These are phyloP conservation scores for Euphrasia confusa DNA, from an alignment of 257 asterid genomes.

Conservation along the genomic window DNA sequence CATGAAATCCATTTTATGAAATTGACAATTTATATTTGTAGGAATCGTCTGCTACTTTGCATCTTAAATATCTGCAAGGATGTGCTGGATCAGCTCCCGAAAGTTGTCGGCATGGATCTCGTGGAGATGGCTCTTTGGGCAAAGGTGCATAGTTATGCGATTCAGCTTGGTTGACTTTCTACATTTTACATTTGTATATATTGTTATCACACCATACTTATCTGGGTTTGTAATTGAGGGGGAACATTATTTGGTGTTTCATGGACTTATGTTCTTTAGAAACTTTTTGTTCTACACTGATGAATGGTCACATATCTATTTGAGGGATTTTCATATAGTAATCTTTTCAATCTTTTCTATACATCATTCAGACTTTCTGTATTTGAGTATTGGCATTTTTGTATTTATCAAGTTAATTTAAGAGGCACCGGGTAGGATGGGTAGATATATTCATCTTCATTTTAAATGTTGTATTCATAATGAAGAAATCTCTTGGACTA, in stretches of 20 bases:
- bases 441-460: conserved; percentile 9
- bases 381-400: not conserved
- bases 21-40: conserved; percentile 29
- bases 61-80: conserved; percentile 84
- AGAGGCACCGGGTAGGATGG: not conserved
- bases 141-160: conserved; percentile 49
- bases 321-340: conserved; percentile 6
- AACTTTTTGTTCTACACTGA: not conserved
- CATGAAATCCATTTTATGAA: conserved; percentile 14
- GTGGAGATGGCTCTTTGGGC: conserved; percentile 99
- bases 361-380: conserved; percentile 12
- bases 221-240: conserved; percentile 11
- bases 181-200: not conserved
- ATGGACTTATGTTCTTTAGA: not conserved
- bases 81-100: conserved; percentile 74
- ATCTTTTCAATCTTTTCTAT: not conserved
- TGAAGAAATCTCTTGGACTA: not conserved
- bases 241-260: conserved; percentile 4
- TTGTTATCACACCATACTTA: conserved; percentile 5
- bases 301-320: conserved; percentile 1
- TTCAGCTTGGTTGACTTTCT: conserved; percentile 20
- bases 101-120: conserved; percentile 94
- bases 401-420: not conserved
- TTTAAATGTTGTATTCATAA: not conserved
- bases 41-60: conserved; percentile 77